These are phyloP conservation scores for Lunularia cruciata DNA, from an alignment of 225 moss, liverwort and hornwort genomes.

Conservation along the genomic window DNA sequence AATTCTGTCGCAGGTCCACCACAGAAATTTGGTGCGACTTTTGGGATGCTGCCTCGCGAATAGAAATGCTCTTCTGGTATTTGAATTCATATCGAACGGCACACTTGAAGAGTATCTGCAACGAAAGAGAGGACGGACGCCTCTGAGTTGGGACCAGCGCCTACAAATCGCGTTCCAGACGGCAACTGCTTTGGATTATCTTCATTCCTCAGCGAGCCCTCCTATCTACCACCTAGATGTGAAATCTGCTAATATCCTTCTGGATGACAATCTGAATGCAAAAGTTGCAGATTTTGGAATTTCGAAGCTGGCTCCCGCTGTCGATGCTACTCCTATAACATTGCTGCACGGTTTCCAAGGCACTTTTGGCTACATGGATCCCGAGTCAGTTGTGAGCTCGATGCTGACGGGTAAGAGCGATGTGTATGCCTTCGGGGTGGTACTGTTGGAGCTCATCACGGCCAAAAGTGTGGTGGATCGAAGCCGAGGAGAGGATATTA, in stretches of 20 bases:
- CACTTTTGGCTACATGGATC: constrained; percentile 35
- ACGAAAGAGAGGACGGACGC: neutral
- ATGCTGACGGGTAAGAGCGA: constrained; percentile 38
- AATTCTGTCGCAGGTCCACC: constrained; percentile 26
- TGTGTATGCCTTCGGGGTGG: constrained; percentile 35
- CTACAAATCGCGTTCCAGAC: constrained; percentile 39
- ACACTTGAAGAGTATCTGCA: constrained; percentile 16
- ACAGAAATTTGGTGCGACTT: constrained; percentile 20
- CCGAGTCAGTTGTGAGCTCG: constrained; percentile 28
- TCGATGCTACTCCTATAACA: constrained; percentile 34
- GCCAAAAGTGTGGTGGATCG: constrained; percentile 26
- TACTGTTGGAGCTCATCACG: constrained; percentile 33
- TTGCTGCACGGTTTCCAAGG: constrained; percentile 18
- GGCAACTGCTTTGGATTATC: constrained; percentile 38
- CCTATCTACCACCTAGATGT: constrained; percentile 48
- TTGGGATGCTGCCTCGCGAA: constrained; percentile 28
- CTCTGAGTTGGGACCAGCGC: constrained; percentile 26
- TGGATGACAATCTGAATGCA: constrained; percentile 32
- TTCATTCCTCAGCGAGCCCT: constrained; percentile 38
- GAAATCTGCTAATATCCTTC: constrained; percentile 45
- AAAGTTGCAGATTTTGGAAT: constrained; percentile 49
- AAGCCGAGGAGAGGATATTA: constrained; percentile 16
- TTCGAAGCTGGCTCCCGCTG: constrained; percentile 26
- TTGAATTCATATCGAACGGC: constrained; percentile 23
- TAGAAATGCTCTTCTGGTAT: constrained; percentile 15